These are phyloP conservation scores for Pythium aristosporum DNA, from an alignment of 352 stramenopile genomes.

Conservation along the genomic window DNA sequence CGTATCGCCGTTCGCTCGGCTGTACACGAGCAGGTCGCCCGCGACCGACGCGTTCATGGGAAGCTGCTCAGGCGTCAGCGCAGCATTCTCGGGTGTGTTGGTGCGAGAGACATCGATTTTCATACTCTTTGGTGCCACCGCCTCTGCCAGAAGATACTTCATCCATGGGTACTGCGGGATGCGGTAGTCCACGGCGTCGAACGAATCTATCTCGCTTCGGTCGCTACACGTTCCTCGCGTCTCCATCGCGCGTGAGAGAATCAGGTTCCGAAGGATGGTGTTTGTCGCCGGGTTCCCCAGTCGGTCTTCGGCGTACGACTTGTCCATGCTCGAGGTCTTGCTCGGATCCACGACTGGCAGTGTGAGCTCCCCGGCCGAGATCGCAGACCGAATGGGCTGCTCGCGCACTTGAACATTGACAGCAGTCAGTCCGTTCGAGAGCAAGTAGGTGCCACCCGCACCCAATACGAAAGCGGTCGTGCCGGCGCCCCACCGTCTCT, in stretches of 20 bases:
- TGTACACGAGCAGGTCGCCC: conserved; percentile 1
- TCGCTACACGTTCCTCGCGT: not conserved
- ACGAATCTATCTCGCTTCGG: not conserved
- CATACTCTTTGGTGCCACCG: not conserved
- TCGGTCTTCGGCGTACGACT: not conserved
- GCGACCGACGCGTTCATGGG: conserved; percentile 1
- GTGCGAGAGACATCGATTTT: not conserved
- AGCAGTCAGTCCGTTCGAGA: not conserved
- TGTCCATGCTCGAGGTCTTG: not conserved
- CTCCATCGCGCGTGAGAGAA: not conserved
- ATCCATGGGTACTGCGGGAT: conserved; percentile 5
- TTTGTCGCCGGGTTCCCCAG: conserved; percentile 4
- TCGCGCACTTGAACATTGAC: conserved; percentile 10
- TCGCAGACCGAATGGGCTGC: not conserved
- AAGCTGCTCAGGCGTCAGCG: conserved; percentile 2
- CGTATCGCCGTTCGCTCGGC: not conserved
- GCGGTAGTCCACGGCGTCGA: not conserved
- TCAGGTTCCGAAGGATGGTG: conserved; percentile 14
- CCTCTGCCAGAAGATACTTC: not conserved
- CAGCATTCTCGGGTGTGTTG: not conserved
- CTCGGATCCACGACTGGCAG: not conserved
- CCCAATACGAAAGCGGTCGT: not conserved
- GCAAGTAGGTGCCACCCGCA: not conserved
- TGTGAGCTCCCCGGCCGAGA: conserved; percentile 1
- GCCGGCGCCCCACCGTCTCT: not conserved